Base-by-base conservation (phyloP, 257 asterid species). In the Nicotiana noctiflora region DNA sequence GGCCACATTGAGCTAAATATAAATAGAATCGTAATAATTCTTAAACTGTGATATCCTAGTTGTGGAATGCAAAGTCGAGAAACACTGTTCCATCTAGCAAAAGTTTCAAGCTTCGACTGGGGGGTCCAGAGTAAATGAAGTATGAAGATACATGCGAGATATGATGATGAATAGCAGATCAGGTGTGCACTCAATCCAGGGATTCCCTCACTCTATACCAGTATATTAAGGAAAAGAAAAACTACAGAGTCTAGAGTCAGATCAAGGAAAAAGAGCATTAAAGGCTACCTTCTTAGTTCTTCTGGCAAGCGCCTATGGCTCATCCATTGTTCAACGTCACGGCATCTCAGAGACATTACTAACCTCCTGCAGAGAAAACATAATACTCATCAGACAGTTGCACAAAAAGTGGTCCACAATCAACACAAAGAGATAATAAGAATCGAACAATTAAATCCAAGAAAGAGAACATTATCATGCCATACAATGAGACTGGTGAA, bases 251-350 rank as follows among this genome's bases (percentile, higher is more conserved):
- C 8, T 21, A 25, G 25, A 74, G 40, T 46, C 15, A 49, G 57
- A 15, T n/a, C 55, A 52, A 25, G 82, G 31, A 17, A 18, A 57
- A 65, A 72, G 79, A 66, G 59, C 63, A 49, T 29, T 63, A 77
- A 23, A 27, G 31, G 77, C 56, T 66, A 95, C 98, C 95, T 92
- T 88, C 91, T 87, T 77, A 95, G 84, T 25, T 82, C 90, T 84
- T 82, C 88, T 27, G 98, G 98, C 88, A 95, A 87, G 62, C 97
- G 95, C 15, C 98, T 93, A 68, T 93, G 98, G 56, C 97, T 90
- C 98, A 95, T 93, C 98, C 98, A 95, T 82, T 88, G 97, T 86
- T 95, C 98, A 79, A 93, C 94, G 81, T 95, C 98, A 52, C 98
- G 97, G 57, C 92, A 92, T 80, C 97, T 90, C 68, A 93, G 87